Evolutionary conservation across 1,284 basidiomycete genomes (phyloP).

Genomic region (Cystobasidium sp.): DNA sequence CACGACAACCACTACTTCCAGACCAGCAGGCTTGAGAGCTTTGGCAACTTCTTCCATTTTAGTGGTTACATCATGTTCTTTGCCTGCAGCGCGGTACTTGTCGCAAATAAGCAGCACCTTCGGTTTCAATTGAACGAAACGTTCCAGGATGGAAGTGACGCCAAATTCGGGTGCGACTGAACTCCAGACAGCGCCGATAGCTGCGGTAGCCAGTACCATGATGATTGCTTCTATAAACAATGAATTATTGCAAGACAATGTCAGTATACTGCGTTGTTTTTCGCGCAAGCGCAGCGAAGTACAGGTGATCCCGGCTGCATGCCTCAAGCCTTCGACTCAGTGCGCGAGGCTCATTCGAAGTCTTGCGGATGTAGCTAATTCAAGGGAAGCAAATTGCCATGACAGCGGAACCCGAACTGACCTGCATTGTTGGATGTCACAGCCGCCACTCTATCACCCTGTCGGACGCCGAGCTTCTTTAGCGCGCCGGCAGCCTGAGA

Average conservation of each 20-base stretch:
- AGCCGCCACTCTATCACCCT: constrained; percentile 45
- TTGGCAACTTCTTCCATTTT: constrained; percentile 61
- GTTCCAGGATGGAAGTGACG: constrained; percentile 76
- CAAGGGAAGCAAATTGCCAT: too few relatives aligned
- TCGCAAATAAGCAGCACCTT: constrained; percentile 71
- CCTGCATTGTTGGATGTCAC: constrained; percentile 31
- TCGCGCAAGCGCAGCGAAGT: too few relatives aligned
- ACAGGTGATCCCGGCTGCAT: too few relatives aligned
- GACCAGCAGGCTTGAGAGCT: neutral
- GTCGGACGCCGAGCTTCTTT: constrained; percentile 13
- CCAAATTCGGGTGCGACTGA: constrained; percentile 87
- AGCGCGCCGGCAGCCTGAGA: constrained; percentile 13
- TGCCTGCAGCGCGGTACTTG: constrained; percentile 36
- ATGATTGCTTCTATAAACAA: constrained; percentile 66
- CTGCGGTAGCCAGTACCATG: constrained; percentile 73
- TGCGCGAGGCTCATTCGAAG: too few relatives aligned
- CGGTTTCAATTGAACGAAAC: constrained; percentile 66
- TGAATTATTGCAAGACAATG: constrained; percentile 7
- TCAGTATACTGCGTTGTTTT: too few relatives aligned
- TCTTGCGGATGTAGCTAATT: too few relatives aligned
- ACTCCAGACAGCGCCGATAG: constrained; percentile 74
- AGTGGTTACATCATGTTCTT: constrained; percentile 57
- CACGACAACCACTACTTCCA: constrained; percentile 65
- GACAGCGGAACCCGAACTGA: neutral
- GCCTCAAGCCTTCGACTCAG: too few relatives aligned